Conservation (phyloP, 768 basidiomycete genomes). For the Sporobolomyces pararoseus region DNA sequence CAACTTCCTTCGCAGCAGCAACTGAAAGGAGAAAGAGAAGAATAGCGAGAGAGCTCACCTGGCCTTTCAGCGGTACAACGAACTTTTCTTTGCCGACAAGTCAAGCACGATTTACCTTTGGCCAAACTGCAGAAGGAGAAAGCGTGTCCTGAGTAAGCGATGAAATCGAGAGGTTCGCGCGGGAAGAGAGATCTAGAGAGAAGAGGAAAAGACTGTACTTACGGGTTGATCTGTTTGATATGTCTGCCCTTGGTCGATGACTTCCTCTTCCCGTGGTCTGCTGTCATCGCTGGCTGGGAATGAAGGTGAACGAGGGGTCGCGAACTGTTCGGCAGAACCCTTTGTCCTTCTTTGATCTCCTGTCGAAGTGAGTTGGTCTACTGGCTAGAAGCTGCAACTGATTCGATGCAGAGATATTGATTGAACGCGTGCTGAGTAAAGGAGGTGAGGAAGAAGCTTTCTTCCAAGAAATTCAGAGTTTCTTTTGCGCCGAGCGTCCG, state of each 20-base stretch:
- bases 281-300: neutral
- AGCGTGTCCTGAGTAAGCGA: neutral
- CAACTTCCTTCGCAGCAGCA: neutral
- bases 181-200: neutral
- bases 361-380: too few species aligned
- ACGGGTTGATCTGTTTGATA: constrained; percentile 22
- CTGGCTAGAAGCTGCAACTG: too few species aligned
- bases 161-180: neutral
- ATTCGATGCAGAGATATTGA: too few species aligned
- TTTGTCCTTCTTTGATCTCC: too few species aligned
- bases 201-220: neutral
- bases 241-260: constrained; percentile 18
- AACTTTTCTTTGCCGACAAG: constrained; percentile 20
- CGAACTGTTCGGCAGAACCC: too few species aligned
- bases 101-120: constrained; percentile 16
- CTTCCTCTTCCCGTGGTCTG: neutral
- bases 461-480: neutral
- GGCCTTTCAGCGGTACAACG: constrained; percentile 16
- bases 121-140: constrained; percentile 2
- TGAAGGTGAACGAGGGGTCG: too few species aligned
- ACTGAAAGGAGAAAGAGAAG: neutral
- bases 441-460: too few species aligned
- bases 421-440: too few species aligned
- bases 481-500: too few species aligned
- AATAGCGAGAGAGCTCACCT: constrained; percentile 8